Conservation (phyloP, 2,329 filamentous ascomycete genomes). For the Aspergillus terreus region DNA sequence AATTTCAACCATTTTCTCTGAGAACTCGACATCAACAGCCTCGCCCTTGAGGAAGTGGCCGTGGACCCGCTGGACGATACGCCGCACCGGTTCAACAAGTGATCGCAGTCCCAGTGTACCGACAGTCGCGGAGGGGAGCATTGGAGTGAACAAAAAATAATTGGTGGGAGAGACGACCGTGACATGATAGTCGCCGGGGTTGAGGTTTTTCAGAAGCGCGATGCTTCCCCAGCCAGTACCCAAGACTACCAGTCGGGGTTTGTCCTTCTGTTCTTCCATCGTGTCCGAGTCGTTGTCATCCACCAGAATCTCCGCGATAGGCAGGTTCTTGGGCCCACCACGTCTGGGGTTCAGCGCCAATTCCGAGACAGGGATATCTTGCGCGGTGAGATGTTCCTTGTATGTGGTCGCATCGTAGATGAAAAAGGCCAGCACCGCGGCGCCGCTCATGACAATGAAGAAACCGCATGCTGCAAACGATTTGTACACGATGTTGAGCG, state of each 20-base stretch:
- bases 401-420: conserved; percentile 92
- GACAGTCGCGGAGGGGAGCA: conserved; percentile 95
- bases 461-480: conserved; percentile 70
- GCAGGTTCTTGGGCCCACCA: conserved; percentile 92
- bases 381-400: conserved; percentile 61
- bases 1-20: conserved; percentile 83
- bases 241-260: conserved; percentile 87
- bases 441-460: conserved; percentile 66
- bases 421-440: conserved; percentile 78
- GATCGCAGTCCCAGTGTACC: conserved; percentile 89
- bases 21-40: conserved; percentile 88
- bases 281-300: conserved; percentile 79
- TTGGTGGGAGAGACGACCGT: conserved; percentile 93
- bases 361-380: conserved; percentile 79
- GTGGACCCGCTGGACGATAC: conserved; percentile 71
- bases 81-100: conserved; percentile 85
- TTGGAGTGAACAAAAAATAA: conserved; percentile 97
- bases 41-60: conserved; percentile 88
- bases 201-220: conserved; percentile 82
- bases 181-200: conserved; percentile 90
- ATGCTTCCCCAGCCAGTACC: conserved; percentile 96
- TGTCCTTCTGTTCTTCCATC: conserved; percentile 71
- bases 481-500: conserved; percentile 60
- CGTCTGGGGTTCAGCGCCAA: conserved; percentile 74
- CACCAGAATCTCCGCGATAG: conserved; percentile 80